phyloP scores from a whole-genome alignment of 164 flowering plant species.

The Magnolia changhungtana region DNA sequence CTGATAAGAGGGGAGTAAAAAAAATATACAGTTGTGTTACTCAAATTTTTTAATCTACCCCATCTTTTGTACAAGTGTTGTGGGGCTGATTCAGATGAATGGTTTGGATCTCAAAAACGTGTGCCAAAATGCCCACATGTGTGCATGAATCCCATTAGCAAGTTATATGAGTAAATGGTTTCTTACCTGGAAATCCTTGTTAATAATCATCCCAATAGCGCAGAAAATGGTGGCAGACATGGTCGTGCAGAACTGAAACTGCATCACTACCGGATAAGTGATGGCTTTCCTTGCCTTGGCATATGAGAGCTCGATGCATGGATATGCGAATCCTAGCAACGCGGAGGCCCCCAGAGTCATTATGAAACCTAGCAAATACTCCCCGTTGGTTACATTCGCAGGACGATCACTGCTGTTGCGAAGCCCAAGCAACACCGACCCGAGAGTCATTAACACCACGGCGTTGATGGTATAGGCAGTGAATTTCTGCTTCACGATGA shows the following conservation, averaged over 20 bases:
- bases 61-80: no score
- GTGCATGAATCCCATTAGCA: no score
- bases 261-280: constrained; percentile 24
- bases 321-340: constrained; percentile 16
- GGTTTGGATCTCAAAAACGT: no score
- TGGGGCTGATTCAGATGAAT: no score
- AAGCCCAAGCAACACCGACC: constrained; percentile 22
- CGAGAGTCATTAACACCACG: constrained; percentile 27
- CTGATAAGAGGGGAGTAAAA: no score
- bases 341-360: constrained; percentile 17
- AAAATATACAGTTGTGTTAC: no score
- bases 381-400: constrained; percentile 10
- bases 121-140: no score
- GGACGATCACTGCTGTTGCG: constrained; percentile 22
- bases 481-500: constrained; percentile 26
- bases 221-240: constrained; percentile 20
- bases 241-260: constrained; percentile 17
- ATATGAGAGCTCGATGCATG: constrained; percentile 16
- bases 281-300: constrained; percentile 11
- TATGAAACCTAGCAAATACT: constrained; percentile 30
- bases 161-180: not conserved
- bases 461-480: constrained; percentile 28
- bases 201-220: constrained; percentile 23
- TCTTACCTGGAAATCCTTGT: constrained; percentile 25
- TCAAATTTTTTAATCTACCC: no score